Base-by-base conservation (phyloP, 331 rosid genomes). In the Saraca asoca region DNA sequence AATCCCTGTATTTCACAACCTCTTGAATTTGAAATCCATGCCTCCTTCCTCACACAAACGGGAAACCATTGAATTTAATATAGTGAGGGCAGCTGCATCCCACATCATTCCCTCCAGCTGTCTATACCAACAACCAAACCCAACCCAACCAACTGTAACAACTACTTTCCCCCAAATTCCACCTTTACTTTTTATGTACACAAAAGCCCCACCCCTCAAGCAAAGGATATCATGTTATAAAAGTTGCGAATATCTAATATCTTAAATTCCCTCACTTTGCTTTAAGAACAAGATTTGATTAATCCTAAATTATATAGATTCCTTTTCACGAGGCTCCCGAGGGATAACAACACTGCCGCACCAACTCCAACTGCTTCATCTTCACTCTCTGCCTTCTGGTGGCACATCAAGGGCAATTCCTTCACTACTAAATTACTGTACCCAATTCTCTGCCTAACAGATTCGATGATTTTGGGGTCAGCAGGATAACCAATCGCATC, bases 311-410 rank as follows among this genome's bases (percentile, higher is more conserved):
- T 83, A 81, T 76, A 86, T 0, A 93, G 88, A 77, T 93, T 93
- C 84, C 92, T 88, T 68, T 83, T 88, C 73, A 93, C 84, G 50
- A 93, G 71, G 87, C 90, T 90, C 73, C 98, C 97, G 29, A 93
- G 86, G 34, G 92, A 85, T 35, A 88, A 75, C 77, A 90, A 62
- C 78, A 93, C 96, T 11, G 98, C 83, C 73, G 97, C 98, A 62
- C 98, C 97, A 49, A 83, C 86, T 75, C 96, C 89, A 57, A 74
- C 85, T 7, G 77, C 66, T 59, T 84, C 78, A 63, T 84, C 97
- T 29, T 83, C 92, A 33, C 84, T 55, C 43, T 84, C 87, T 14
- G 31, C 69, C 66, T 84, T 81, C 12, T 67, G 58, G 14, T 82
- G 83, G 46, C 75, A 62, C 0, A 65, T 39, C 77, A 77, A 70